Base-by-base conservation (phyloP, 805 yeast species). In the Millerozyma miso region DNA sequence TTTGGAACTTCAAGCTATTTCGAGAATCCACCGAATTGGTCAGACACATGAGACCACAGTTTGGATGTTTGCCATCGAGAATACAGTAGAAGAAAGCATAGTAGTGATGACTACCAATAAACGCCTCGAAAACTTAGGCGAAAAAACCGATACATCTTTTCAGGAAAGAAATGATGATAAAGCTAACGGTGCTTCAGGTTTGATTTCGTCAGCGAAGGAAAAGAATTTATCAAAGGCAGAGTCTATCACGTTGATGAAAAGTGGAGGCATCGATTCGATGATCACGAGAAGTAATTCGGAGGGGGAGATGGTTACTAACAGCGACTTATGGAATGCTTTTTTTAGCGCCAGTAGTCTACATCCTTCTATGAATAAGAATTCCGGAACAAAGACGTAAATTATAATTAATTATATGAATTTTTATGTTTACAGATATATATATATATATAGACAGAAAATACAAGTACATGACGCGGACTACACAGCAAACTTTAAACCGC, bases 21-120 rank as follows among this genome's bases (percentile, higher is more conserved):
- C 95, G 39, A 76, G 99, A 48, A 81, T 93, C 35, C 96, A 91
- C 58, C 69, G 99, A 48, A 90, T 91, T 56, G 99, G 99, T 0
- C 99, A 93, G 61, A 75, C 73, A 2, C 69, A 74, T 35, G 80
- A 78, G 13, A 93, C 99, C 0, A 84, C 82, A 1, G 95, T 91
- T 1, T 93, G 98, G 97, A 83, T 85, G 78, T 89, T 91, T 66
- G 81, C 85, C 18, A 84, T 90, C 43, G 79, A 77, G 43, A 81
- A 83, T 33, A 81, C 96, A 0, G 95, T 93, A 13, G 99, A 93
- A 60, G 96, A 91, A 57, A 83, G 88, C 36, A 86, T 93, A 37
- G 77, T 88, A 29, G 63, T 78, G n/a, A 59, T 85, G 41, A 76
- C 88, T 0, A 80, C 89, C 0, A 73, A 77, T 45, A 80, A 78